phyloP scores from a whole-genome alignment of 2,329 filamentous ascomycete species.

The Nannizziopsis barbatae region DNA sequence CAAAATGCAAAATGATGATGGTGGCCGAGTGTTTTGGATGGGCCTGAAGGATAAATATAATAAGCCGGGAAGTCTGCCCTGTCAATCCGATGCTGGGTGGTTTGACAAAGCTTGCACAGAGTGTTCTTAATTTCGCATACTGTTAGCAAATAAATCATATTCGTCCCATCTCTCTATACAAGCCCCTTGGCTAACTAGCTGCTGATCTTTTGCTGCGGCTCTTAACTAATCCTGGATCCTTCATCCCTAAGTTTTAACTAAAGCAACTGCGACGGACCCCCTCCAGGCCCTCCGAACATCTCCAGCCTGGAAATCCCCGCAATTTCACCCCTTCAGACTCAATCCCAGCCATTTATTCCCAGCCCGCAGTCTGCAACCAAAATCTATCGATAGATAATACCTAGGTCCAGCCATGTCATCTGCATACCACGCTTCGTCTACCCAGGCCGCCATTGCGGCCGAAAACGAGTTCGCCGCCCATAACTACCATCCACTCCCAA shows the following conservation, averaged over 20 bases:
- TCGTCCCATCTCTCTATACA: not conserved
- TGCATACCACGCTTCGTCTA: slow-evolving; percentile 63
- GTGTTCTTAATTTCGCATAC: too few relatives aligned
- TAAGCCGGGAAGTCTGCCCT: not conserved
- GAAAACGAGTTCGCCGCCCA: slow-evolving; percentile 85
- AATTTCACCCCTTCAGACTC: not conserved
- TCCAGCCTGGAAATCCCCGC: not conserved
- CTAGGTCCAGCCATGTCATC: slow-evolving; percentile 2
- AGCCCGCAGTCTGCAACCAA: slow-evolving; percentile 3
- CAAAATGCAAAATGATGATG: not conserved
- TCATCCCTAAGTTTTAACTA: not conserved
- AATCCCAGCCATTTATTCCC: slow-evolving; percentile 20
- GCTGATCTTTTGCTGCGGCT: slow-evolving; percentile 1
- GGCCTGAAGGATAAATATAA: slow-evolving; percentile 1
- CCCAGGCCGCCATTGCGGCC: slow-evolving; percentile 62
- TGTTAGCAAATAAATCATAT: too few relatives aligned
- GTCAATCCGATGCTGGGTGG: not conserved
- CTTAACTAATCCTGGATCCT: slow-evolving; percentile 1
- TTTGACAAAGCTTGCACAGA: too few relatives aligned
- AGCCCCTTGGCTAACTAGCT: not conserved
- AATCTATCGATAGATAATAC: not conserved
- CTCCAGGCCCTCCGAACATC: not conserved
- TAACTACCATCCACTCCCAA: slow-evolving; percentile 95
- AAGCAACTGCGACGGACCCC: not conserved
- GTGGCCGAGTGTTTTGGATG: not conserved